A percentile compares a stretch with the other conserved stretches of the same genome.
Evolutionary conservation across 208 protist genomes (phyloP).

Genomic region (Trichomonas tenax): DNA sequence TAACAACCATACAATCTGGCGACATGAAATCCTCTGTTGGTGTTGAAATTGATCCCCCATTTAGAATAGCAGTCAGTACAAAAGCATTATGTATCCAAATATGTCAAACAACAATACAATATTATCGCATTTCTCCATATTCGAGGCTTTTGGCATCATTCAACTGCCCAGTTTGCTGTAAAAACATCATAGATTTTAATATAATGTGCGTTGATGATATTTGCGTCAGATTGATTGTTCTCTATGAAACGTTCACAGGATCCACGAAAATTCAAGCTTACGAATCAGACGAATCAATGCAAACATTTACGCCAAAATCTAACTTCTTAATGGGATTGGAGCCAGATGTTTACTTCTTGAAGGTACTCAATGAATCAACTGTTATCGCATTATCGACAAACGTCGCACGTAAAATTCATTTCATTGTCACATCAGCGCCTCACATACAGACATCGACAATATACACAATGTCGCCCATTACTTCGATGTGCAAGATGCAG

Average conservation of each 20-base stretch:
- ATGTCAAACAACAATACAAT: not conserved
- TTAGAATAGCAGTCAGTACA: not conserved
- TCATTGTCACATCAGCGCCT: not conserved
- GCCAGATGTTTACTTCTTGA: not conserved
- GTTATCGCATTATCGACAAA: not conserved
- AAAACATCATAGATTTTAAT: not conserved
- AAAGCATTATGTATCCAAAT: not conserved
- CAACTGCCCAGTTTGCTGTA: not conserved
- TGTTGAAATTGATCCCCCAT: not conserved
- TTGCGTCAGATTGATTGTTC: not conserved
- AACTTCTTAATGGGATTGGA: not conserved
- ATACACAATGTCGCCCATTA: not conserved
- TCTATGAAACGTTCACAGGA: not conserved
- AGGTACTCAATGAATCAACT: not conserved
- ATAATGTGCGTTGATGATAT: not conserved
- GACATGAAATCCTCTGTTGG: not conserved
- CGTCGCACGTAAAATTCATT: not conserved
- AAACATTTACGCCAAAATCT: not conserved
- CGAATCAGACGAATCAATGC: not conserved
- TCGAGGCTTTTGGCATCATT: not conserved
- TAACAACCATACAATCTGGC: not conserved
- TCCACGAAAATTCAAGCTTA: not conserved
- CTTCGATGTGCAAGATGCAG: not conserved
- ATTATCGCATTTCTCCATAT: not conserved
- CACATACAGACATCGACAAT: not conserved